A percentile compares a stretch with the other conserved stretches of the same genome.
Evolutionary conservation across 1,284 basidiomycete species (phyloP).

Genomic region (Boletus semigastroideus): DNA sequence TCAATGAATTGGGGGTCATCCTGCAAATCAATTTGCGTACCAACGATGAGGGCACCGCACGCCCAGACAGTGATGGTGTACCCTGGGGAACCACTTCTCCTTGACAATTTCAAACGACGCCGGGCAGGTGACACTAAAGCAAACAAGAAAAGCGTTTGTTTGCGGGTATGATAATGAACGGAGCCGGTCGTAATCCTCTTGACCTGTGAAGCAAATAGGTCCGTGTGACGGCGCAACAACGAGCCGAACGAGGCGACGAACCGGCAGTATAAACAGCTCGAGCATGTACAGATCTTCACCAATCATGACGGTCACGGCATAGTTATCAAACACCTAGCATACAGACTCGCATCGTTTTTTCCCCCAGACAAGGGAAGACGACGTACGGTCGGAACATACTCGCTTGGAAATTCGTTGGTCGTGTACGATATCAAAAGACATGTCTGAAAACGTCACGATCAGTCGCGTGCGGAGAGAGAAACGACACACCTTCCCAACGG

Average conservation of each 20-base stretch:
- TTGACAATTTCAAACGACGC: constrained; percentile 99
- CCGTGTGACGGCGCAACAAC: not conserved
- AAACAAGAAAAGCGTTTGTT: too few relatives aligned
- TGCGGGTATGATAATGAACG: too few relatives aligned
- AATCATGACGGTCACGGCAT: constrained; percentile 99
- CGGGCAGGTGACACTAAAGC: constrained; percentile 98
- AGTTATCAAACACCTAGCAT: constrained; percentile 91
- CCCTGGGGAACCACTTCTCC: constrained; percentile 99
- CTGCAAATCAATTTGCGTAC: constrained; percentile 96
- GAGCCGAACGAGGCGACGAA: constrained; percentile 34
- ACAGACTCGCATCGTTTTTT: constrained; percentile 27
- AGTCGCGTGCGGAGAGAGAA: too few relatives aligned
- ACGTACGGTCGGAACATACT: constrained; percentile 98
- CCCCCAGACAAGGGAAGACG: constrained; percentile 1
- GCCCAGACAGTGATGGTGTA: constrained; percentile 99
- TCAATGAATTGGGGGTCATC: constrained; percentile 93
- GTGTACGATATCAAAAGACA: constrained; percentile 99
- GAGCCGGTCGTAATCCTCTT: too few relatives aligned
- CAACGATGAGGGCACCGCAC: constrained; percentile 98
- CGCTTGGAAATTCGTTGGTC: constrained; percentile 97
- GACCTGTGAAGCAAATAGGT: too few relatives aligned
- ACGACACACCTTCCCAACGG: too few relatives aligned
- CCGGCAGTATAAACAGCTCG: constrained; percentile 97
- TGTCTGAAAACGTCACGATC: too few relatives aligned
- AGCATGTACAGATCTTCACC: constrained; percentile 99